Evolutionary conservation across 768 basidiomycete genomes (phyloP).

Genomic region (Suillus ampliporus): DNA sequence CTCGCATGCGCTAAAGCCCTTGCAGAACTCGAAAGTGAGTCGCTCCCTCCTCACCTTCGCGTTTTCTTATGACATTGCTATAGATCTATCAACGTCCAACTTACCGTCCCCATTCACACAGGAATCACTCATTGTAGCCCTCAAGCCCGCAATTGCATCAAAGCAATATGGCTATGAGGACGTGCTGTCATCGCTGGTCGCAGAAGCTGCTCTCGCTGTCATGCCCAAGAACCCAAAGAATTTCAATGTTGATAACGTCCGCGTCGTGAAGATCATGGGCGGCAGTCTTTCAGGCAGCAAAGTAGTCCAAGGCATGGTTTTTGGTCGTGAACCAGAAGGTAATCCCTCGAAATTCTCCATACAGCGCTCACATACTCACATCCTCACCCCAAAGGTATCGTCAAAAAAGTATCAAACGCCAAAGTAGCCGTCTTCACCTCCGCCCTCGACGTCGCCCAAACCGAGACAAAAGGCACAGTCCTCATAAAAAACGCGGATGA

Average conservation of each 20-base stretch:
- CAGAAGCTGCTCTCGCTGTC: conserved; percentile 90
- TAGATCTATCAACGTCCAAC: conserved; percentile 73
- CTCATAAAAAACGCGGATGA: conserved; percentile 94
- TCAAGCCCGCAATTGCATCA: conserved; percentile 92
- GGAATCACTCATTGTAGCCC: conserved; percentile 70
- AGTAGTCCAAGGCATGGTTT: conserved; percentile 98
- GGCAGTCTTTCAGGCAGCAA: conserved; percentile 83
- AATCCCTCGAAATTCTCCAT: conserved; percentile 18
- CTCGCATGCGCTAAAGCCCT: conserved; percentile 85
- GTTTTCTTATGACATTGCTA: conserved; percentile 15
- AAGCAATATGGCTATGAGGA: conserved; percentile 98
- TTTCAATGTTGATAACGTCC: conserved; percentile 98
- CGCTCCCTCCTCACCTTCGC: conserved; percentile 16
- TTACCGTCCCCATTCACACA: conserved; percentile 76
- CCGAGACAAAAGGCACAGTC: conserved; percentile 99
- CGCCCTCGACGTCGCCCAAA: conserved; percentile 91
- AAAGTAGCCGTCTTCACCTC: conserved; percentile 98
- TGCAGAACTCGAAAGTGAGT: conserved; percentile 89
- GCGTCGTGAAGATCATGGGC: conserved; percentile 99
- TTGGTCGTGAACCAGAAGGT: conserved; percentile 96
- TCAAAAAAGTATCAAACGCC: conserved; percentile 83
- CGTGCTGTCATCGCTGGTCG: conserved; percentile 78
- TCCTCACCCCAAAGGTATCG: conserved; percentile 54
- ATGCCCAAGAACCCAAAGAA: conserved; percentile 89
- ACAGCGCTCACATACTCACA: background rate